phyloP scores from a whole-genome alignment of 2,329 filamentous ascomycete species.

The Hypoxylon sp. region DNA sequence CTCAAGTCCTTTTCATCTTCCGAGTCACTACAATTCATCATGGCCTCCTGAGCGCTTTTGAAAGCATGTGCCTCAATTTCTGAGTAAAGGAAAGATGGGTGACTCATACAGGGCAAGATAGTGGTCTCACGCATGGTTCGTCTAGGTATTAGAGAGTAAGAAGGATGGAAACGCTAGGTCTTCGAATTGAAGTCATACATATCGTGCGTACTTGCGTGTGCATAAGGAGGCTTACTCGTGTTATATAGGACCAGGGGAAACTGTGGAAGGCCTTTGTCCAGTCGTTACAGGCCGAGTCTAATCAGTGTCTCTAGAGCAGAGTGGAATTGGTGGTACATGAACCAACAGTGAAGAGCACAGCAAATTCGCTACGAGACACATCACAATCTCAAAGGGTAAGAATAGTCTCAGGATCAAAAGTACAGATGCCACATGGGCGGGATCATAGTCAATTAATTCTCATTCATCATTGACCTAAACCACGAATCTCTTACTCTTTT shows the following conservation, averaged over 20 bases:
- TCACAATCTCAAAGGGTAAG: not conserved
- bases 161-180: no score
- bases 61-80: no score
- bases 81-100: no score
- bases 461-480: conserved; percentile 55
- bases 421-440: conserved; percentile 24
- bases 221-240: not conserved
- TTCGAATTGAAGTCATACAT: not conserved
- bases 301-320: not conserved
- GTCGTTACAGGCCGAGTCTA: not conserved
- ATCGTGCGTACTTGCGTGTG: not conserved
- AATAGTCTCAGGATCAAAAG: not conserved
- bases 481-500: conserved; percentile 49
- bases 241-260: not conserved
- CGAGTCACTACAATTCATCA: no score
- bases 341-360: not conserved
- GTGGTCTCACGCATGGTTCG: no score
- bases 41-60: no score
- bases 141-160: no score
- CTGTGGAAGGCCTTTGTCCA: not conserved
- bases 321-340: not conserved
- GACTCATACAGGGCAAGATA: no score
- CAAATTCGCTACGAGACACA: not conserved
- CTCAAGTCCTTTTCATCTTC: no score
- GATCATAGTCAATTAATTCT: conserved; percentile 55